These are phyloP conservation scores for Penicillium angulare DNA, from an alignment of 495 filamentous ascomycete genomes.

Conservation along the genomic window DNA sequence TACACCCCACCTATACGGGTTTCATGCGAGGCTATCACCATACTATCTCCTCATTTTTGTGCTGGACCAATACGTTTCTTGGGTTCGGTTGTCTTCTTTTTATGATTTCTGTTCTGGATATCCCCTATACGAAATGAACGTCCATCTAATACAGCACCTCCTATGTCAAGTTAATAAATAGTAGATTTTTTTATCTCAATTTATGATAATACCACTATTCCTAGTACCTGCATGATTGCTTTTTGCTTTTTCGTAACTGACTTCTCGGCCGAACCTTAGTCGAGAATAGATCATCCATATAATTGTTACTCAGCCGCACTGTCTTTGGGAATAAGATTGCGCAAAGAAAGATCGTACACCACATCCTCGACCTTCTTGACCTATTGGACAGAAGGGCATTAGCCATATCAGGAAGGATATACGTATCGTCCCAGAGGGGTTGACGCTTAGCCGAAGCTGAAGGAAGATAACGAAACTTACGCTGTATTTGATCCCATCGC, in stretches of 20 bases:
- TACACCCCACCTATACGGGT: not conserved
- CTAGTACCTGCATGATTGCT: not conserved
- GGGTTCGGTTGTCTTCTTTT: not conserved
- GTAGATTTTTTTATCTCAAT: not conserved
- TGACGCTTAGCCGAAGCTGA: not conserved
- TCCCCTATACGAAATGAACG: conserved; percentile 1
- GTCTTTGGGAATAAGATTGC: conserved; percentile 69
- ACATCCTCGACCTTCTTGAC: conserved; percentile 98
- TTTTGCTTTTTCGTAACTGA: not conserved
- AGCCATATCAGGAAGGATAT: too few species aligned
- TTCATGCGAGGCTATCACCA: conserved; percentile 4
- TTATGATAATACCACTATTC: not conserved
- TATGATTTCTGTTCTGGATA: not conserved
- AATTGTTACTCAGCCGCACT: conserved; percentile 11
- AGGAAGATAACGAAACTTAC: conserved; percentile 43
- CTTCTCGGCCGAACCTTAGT: not conserved
- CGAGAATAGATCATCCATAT: not conserved
- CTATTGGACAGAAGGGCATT: conserved; percentile 28
- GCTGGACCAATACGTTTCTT: not conserved
- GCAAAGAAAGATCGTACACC: conserved; percentile 87
- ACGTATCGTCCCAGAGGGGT: too few species aligned
- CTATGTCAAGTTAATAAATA: too few species aligned
- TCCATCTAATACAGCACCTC: not conserved
- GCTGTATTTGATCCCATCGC: conserved; percentile 92
- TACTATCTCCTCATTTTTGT: conserved; percentile 9